Evolutionary conservation across 495 filamentous ascomycete genomes (phyloP), one percentile per base, ranked within the genome.

Genomic region (Hypoxylon lenormandii): DNA sequence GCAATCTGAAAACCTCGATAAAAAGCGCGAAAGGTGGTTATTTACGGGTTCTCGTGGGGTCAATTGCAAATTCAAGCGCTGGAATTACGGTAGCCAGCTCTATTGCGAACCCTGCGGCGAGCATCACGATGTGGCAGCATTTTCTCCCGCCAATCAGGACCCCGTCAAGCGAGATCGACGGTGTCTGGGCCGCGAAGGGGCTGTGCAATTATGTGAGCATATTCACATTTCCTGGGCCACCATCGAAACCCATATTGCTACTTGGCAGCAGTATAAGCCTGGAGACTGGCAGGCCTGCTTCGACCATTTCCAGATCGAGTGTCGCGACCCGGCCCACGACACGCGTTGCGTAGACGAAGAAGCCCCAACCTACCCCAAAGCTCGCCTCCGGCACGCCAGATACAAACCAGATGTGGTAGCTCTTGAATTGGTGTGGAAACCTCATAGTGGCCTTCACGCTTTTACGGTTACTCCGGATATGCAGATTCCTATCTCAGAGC

Each of bases 191-290:
- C 64, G 37, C 19, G 43, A 65, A 50, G 70, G 70, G 28, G 30
- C 64, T 16, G 70, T 72, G 40, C 59, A 50, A 38, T 28, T 72
- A 40, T 72, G 70, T 55, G 70, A 72, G 56, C 70, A 72, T 42
- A 46, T 72, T 15, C 50, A 69, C 5, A 66, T 72, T 42, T 18
- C 60, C 15, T 72, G 70, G 70, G 50, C 50, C 28, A 47, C 45
- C 28, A 66, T 72, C 16, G 51, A 72, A 48, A 15, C 49, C 36
- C 61, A 69, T 52, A 36, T 72, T 11, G 54, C 22, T 21, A 30
- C 26, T 12, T 68, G 69, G 64, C 19, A 52, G 42, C 26, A 49
- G 23, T 48, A 55, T 15, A 51, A 47, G 22, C 48, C 60, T 26
- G 22, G 42, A n/a, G 52, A 55, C 22, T 50, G 64, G 50, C 47